These are phyloP conservation scores for Pholiota conissans DNA, from an alignment of 768 basidiomycete genomes.

Conservation along the genomic window DNA sequence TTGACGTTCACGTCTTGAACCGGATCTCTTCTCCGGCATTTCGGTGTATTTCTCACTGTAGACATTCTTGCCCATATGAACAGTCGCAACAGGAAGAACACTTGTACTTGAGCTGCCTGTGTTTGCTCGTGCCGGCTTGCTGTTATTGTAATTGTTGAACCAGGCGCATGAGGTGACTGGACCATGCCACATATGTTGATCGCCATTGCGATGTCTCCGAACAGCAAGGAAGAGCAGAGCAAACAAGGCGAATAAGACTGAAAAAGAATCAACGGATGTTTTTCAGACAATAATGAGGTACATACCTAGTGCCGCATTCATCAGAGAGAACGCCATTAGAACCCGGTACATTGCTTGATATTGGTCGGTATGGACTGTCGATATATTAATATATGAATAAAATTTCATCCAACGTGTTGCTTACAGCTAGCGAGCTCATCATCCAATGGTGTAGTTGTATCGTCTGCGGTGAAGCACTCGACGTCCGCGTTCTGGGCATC, in stretches of 20 bases:
- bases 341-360: constrained; percentile 90
- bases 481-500: constrained; percentile 79
- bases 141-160: constrained; percentile 55
- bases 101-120: constrained; percentile 37
- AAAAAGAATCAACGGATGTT: constrained; percentile 3
- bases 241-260: constrained; percentile 40
- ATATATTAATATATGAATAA: constrained; percentile 3
- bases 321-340: constrained; percentile 75
- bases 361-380: constrained; percentile 76
- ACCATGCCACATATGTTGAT: constrained; percentile 63
- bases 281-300: constrained; percentile 10
- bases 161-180: constrained; percentile 74
- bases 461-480: constrained; percentile 68
- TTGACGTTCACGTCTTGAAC: constrained; percentile 22
- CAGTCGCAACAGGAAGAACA: constrained; percentile 35
- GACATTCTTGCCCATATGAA: constrained; percentile 17
- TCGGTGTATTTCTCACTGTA: constrained; percentile 22
- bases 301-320: constrained; percentile 74
- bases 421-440: constrained; percentile 64
- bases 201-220: constrained; percentile 43
- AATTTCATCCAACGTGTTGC: constrained; percentile 26
- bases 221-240: constrained; percentile 39
- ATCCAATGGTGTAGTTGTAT: constrained; percentile 46
- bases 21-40: constrained; percentile 27
- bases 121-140: constrained; percentile 35